A percentile compares a stretch with the other conserved stretches of the same genome.
phyloP scores from a whole-genome alignment of 2,329 filamentous ascomycete species.

The Neoarthrinium moseri region DNA sequence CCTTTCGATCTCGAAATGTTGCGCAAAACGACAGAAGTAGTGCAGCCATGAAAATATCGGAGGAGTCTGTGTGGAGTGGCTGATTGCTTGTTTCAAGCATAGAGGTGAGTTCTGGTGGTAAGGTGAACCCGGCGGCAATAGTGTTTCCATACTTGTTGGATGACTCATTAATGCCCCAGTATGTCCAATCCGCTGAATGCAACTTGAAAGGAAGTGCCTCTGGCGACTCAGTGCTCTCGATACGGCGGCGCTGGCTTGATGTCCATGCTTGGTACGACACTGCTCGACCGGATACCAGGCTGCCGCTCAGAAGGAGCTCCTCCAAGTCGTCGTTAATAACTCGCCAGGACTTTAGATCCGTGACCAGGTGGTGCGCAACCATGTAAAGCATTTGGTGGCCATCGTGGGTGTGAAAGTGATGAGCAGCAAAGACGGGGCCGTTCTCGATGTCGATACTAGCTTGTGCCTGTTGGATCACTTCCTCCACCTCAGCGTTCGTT shows the following conservation, averaged over 20 bases:
- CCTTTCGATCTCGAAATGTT: constrained; percentile 49
- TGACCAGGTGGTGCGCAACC: constrained; percentile 49
- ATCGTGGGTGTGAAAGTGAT: constrained; percentile 45
- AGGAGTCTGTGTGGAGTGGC: constrained; percentile 49
- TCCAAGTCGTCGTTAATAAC: constrained; percentile 50
- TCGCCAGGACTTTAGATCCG: constrained; percentile 51
- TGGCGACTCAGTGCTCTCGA: constrained; percentile 24
- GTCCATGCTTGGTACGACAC: constrained; percentile 51
- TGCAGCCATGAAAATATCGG: constrained; percentile 53
- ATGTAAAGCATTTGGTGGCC: constrained; percentile 48
- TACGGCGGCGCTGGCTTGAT: constrained; percentile 40
- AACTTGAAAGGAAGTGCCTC: constrained; percentile 37
- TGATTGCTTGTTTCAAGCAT: constrained; percentile 42
- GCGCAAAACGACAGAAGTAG: constrained; percentile 55
- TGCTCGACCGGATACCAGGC: constrained; percentile 40
- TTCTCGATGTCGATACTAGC: constrained; percentile 44
- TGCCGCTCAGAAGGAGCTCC: constrained; percentile 43
- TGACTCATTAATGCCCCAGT: constrained; percentile 45
- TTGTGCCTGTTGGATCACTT: constrained; percentile 40
- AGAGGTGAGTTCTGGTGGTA: constrained; percentile 40
- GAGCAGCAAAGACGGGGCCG: constrained; percentile 49
- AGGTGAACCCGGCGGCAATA: constrained; percentile 37
- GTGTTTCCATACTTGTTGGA: constrained; percentile 47
- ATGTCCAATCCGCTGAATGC: constrained; percentile 38
- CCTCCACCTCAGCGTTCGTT: constrained; percentile 39